phyloP scores from a whole-genome alignment of 192 early-diverging fungal genomes.

The Gonapodya sp. region DNA sequence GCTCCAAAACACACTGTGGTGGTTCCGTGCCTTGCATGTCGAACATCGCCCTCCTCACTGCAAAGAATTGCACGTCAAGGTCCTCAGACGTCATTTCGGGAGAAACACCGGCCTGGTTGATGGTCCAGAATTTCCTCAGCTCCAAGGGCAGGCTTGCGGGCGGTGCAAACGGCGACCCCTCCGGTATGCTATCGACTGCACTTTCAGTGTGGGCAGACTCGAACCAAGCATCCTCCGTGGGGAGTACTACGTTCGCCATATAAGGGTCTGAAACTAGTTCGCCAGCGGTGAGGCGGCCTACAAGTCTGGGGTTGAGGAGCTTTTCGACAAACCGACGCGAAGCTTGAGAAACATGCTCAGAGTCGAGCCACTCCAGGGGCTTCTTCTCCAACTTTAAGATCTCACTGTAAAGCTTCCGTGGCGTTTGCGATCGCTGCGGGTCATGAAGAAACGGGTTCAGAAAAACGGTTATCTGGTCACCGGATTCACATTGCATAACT shows the following conservation, averaged over 20 bases:
- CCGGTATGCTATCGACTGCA: not conserved
- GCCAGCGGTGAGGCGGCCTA: not conserved
- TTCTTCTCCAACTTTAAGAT: not conserved
- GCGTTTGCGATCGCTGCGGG: not conserved
- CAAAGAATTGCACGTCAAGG: not conserved
- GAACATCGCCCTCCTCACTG: not conserved
- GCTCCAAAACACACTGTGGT: not conserved
- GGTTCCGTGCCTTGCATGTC: not conserved
- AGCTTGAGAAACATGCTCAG: not conserved
- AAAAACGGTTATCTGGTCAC: no score
- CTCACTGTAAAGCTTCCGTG: not conserved
- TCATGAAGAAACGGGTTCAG: no score
- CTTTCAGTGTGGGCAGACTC: not conserved
- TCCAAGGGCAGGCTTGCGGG: not conserved
- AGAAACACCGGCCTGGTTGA: not conserved
- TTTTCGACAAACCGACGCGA: not conserved
- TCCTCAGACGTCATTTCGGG: not conserved
- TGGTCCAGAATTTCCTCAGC: not conserved
- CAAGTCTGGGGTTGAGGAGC: not conserved
- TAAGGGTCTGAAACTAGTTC: not conserved
- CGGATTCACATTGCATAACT: no score
- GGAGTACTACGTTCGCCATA: not conserved
- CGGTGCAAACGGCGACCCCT: not conserved
- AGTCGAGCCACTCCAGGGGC: slow-evolving; percentile 4
- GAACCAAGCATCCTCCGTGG: not conserved